A percentile compares a stretch with the other conserved stretches of the same genome.
phyloP scores from a whole-genome alignment of 306 rosid species.

The Hippophae gyantsensis region DNA sequence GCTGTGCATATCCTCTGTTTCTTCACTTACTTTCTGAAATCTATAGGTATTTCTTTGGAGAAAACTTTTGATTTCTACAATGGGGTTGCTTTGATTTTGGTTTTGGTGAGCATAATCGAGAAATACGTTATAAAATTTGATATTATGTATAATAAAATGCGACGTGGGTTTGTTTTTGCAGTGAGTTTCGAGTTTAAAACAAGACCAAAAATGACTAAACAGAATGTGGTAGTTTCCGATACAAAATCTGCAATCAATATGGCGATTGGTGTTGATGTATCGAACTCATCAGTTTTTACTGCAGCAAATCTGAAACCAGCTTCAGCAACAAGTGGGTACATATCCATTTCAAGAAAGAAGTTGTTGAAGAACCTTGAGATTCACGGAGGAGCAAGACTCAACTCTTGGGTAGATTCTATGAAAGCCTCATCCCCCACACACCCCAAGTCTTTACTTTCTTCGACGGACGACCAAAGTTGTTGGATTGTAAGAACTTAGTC shows the following conservation, averaged over 20 bases:
- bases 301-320: slow-evolving; percentile 48
- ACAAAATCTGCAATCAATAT: slow-evolving; percentile 29
- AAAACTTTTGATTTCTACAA: too few species aligned
- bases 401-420: slow-evolving; percentile 80
- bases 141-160: background rate
- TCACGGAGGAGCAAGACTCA: slow-evolving; percentile 55
- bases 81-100: too few species aligned
- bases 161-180: slow-evolving; percentile 4
- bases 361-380: slow-evolving; percentile 55
- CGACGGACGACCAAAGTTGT: slow-evolving; percentile 39
- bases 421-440: slow-evolving; percentile 85
- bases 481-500: slow-evolving; percentile 51
- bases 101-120: too few species aligned
- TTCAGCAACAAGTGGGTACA: slow-evolving; percentile 37
- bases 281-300: slow-evolving; percentile 31
- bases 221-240: slow-evolving; percentile 52
- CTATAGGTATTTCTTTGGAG: too few species aligned
- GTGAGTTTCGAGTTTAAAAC: slow-evolving; percentile 13
- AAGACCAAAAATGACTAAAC: slow-evolving; percentile 54
- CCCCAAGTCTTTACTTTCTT: slow-evolving; percentile 40
- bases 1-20: too few species aligned
- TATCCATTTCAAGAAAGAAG: slow-evolving; percentile 50
- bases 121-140: too few species aligned
- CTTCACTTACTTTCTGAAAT: too few species aligned
- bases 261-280: slow-evolving; percentile 22